Evolutionary conservation across 306 rosid species (phyloP), one percentile per base, ranked within the genome.

Genomic region (Trifolium pratense): DNA sequence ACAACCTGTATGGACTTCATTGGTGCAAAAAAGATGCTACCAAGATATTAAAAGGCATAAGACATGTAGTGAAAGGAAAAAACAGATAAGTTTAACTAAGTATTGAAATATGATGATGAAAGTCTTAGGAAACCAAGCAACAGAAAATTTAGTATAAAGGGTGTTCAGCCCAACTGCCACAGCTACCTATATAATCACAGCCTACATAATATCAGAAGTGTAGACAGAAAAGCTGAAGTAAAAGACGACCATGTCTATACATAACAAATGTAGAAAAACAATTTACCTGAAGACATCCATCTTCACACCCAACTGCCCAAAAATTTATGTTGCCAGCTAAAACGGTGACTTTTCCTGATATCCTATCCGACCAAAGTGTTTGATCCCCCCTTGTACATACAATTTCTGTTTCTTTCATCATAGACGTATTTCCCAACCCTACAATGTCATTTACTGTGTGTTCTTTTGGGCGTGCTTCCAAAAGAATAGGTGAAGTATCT

Each of bases 271-370:
- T 8, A 55, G 70, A 56, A 20, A 69, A 39, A 46, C 39, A 7
- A 69, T 55, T 70, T 81, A 91, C 99, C 96, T 89, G 99, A 37
- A 94, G 66, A 88, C 93, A 88, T 79, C 99, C 99, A 88, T 94
- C 99, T 68, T 91, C 97, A 87, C 96, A 91, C 62, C 99, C 99
- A 71, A 91, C 96, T 21, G 95, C 95, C 99, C 97, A 94, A 75
- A 94, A 91, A 78, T 94, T 94, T 45, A 87, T 81, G 77, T 94
- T 91, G 75, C 99, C 99, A 67, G 96, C 97, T 78, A 94, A 84
- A 77, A 94, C 99, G 45, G 92, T 89, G 88, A 94, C 96, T 78
- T 91, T 91, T 72, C 91, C 99, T 2, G 91, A 84, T 65, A 94
- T 89, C 83, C 96, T 87, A 83, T 94, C 99, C 63, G 96, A 91